Evolutionary conservation across 768 basidiomycete genomes (phyloP), one percentile per base, ranked within the genome.

Genomic region (Ramaria rubella): DNA sequence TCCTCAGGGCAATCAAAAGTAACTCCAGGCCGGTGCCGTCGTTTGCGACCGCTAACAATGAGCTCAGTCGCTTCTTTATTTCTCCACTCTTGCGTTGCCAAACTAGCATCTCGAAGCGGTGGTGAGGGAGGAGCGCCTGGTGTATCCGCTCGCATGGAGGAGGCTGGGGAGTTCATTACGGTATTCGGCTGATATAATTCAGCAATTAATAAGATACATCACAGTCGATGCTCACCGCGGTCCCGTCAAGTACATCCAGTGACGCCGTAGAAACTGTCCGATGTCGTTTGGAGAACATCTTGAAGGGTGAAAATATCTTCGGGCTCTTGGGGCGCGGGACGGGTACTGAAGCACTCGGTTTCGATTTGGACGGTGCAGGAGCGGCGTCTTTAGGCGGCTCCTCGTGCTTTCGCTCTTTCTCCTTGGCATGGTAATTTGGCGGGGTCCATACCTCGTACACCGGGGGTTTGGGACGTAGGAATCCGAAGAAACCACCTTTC

Each of bases 221-320:
- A n/a, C 38, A 43, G 5, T 7, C 6, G n/a, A 67, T 33, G 64
- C 86, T 69, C 68, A 90, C 89, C 49, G 85, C 84, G 54, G 87
- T 88, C 34, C 89, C 89, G 63, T 90, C 82, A 61, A 82, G 78
- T 24, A 87, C 89, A 66, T 91, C 89, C 30, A 87, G 73, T 40
- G 89, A 91, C 31, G 82, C 83, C 34, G 80, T 77, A 15, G 89
- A 90, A 40, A 90, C 73, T 6, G 85, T 83, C 30, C 83, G 80
- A 65, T 83, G 76, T 63, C 80, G 75, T 64, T 79, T 83, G 36
- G 74, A 74, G 60, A 87, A 61, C 62, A 87, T 77, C 43, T 81
- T 80, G 68, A 87, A 86, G 0, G 86, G 80, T 17, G 77, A 49
- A 72, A 52, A 58, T 21, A 58, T 17, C 36, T 52, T 52, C 5